A percentile compares a stretch with the other conserved stretches of the same genome.
phyloP scores from a whole-genome alignment of 192 early-diverging fungal species.

The Geosiphon pyriformis region DNA sequence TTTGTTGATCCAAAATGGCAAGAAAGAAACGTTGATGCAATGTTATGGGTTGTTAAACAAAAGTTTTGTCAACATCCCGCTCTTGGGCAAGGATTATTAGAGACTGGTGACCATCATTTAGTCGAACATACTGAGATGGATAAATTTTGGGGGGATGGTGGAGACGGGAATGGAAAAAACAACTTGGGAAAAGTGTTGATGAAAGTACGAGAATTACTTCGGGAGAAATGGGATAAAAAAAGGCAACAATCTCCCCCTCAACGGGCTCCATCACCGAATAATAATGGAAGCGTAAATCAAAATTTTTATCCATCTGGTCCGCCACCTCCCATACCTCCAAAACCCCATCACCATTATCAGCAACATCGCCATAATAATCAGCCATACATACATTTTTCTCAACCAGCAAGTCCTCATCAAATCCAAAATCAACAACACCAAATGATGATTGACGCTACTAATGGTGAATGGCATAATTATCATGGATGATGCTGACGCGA shows the following conservation, averaged over 20 bases:
- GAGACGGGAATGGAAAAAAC: conserved; percentile 41
- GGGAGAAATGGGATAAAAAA: neutral
- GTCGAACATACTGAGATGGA: conserved; percentile 43
- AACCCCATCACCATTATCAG: neutral
- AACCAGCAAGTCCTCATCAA: too few relatives aligned
- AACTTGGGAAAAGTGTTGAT: conserved; percentile 37
- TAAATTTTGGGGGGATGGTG: conserved; percentile 49
- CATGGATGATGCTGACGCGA: too few relatives aligned
- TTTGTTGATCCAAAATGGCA: conserved; percentile 37
- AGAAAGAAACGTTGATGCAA: conserved; percentile 37
- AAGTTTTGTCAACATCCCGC: conserved; percentile 39
- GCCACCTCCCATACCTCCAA: neutral
- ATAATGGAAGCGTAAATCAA: too few relatives aligned
- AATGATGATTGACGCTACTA: too few relatives aligned
- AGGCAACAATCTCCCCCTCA: neutral
- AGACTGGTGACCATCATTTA: conserved; percentile 30
- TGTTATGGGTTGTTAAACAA: conserved; percentile 30
- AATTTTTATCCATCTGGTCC: too few relatives aligned
- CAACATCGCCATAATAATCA: neutral
- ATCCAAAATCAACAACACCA: too few relatives aligned
- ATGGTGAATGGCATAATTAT: too few relatives aligned
- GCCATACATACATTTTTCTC: too few relatives aligned
- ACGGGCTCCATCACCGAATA: neutral
- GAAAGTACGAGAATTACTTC: conserved; percentile 29
- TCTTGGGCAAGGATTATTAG: conserved; percentile 26